Conservation (phyloP, 495 filamentous ascomycete species). For the Umbilicaria muhlenbergii region DNA sequence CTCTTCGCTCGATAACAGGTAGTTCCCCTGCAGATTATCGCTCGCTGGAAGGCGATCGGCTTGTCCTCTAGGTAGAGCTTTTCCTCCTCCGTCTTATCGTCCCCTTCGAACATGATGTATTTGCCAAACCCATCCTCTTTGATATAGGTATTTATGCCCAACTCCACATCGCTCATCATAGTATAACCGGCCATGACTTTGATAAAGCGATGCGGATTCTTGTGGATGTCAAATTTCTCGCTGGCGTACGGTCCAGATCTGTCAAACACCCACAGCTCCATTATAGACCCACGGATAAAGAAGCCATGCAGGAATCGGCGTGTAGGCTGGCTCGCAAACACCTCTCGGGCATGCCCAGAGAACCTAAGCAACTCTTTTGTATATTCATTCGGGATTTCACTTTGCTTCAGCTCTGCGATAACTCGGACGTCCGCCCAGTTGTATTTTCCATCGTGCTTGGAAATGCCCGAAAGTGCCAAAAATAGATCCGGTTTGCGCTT, state of each 20-base stretch:
- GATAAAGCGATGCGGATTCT: constrained; percentile 16
- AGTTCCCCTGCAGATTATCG: not conserved
- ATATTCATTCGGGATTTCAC: not conserved
- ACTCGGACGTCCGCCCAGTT: not conserved
- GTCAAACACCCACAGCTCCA: constrained; percentile 29
- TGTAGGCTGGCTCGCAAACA: constrained; percentile 15
- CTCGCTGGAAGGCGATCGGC: no score
- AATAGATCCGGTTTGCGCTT: constrained; percentile 7
- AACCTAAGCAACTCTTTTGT: no score
- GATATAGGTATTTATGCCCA: constrained; percentile 16
- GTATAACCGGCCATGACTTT: constrained; percentile 17
- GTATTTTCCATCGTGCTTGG: not conserved
- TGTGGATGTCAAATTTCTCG: constrained; percentile 20
- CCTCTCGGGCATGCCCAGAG: not conserved
- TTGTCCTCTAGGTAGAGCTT: no score
- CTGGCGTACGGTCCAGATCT: constrained; percentile 25
- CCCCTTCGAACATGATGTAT: not conserved
- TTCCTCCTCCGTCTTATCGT: no score
- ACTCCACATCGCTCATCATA: constrained; percentile 15
- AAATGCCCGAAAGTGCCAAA: not conserved
- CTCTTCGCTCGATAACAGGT: constrained; percentile 5
- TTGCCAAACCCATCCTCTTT: constrained; percentile 2
- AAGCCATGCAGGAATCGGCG: constrained; percentile 24
- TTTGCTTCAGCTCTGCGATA: not conserved
- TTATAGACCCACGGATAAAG: constrained; percentile 17